A percentile compares a stretch with the other conserved stretches of the same genome.
phyloP scores from a whole-genome alignment of 2,329 filamentous ascomycete species.

The Rhexocercosporidium sp. region DNA sequence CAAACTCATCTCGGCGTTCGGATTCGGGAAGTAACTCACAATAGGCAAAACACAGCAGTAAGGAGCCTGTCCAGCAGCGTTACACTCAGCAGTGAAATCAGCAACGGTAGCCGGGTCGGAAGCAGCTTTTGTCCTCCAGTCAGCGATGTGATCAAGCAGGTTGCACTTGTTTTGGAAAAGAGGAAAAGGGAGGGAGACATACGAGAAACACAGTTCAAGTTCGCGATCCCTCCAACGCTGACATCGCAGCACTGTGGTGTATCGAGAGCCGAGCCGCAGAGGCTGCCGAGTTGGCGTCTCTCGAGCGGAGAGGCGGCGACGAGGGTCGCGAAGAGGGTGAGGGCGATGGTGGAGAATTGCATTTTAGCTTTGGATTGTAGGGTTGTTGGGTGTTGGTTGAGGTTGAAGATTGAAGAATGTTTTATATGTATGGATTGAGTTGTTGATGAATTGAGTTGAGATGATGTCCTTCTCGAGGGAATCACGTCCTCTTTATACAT shows the following conservation, averaged over 20 bases:
- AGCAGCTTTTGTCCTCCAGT: slow-evolving; percentile 42
- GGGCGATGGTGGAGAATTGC: slow-evolving; percentile 17
- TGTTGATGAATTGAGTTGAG: background rate
- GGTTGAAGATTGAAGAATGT: background rate
- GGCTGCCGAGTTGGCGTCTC: slow-evolving; percentile 42
- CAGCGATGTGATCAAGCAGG: too few relatives aligned
- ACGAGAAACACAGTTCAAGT: slow-evolving; percentile 60
- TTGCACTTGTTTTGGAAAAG: background rate
- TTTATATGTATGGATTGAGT: background rate
- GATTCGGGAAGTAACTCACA: background rate
- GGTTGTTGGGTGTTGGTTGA: background rate
- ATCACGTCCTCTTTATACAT: background rate
- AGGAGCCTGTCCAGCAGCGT: slow-evolving; percentile 8
- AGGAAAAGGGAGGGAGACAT: slow-evolving; percentile 39
- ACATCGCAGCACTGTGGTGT: slow-evolving; percentile 64
- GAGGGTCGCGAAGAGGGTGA: slow-evolving; percentile 11
- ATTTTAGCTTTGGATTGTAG: slow-evolving; percentile 2
- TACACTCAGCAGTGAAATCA: slow-evolving; percentile 13
- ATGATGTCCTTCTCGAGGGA: background rate
- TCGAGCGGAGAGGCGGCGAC: slow-evolving; percentile 39
- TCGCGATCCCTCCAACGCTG: slow-evolving; percentile 59
- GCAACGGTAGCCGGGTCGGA: slow-evolving; percentile 49
- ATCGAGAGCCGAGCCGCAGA: slow-evolving; percentile 48
- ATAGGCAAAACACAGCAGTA: slow-evolving; percentile 17
- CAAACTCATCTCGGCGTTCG: too few relatives aligned